Evolutionary conservation across 306 rosid genomes (phyloP).

Genomic region (Vicia sativa): DNA sequence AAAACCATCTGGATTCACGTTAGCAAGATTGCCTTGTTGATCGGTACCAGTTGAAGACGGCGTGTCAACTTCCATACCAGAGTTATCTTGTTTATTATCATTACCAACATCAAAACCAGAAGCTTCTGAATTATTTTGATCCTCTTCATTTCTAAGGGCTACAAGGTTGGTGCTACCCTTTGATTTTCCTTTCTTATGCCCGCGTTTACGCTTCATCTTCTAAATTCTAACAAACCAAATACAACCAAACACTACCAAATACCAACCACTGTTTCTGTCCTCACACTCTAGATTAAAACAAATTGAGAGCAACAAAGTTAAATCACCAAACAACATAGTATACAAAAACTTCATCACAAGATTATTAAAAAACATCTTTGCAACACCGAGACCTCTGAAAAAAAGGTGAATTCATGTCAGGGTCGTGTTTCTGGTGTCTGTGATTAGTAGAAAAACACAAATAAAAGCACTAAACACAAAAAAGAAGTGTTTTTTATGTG

Average conservation of each 20-base stretch:
- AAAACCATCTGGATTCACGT: constrained; percentile 65
- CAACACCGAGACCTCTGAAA: too few species aligned
- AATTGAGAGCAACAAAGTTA: constrained; percentile 26
- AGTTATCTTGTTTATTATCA: constrained; percentile 46
- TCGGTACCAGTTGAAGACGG: constrained; percentile 87
- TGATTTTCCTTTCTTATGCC: constrained; percentile 69
- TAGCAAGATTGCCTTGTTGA: constrained; percentile 64
- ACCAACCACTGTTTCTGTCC: neutral
- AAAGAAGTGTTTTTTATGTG: neutral
- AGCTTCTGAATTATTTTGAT: constrained; percentile 43
- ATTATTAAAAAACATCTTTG: neutral
- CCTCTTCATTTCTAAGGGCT: constrained; percentile 36
- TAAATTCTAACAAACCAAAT: constrained; percentile 9
- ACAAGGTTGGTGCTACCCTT: constrained; percentile 45
- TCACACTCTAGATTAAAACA: constrained; percentile 4
- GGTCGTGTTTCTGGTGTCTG: too few species aligned
- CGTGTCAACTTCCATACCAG: constrained; percentile 74
- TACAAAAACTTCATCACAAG: neutral
- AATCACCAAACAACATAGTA: constrained; percentile 21
- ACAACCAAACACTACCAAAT: neutral
- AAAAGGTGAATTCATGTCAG: too few species aligned
- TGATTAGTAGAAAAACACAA: neutral
- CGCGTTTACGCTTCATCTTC: constrained; percentile 91
- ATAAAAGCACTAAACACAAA: neutral
- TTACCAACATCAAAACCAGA: constrained; percentile 49